These are phyloP conservation scores for Adansonia madagascariensis DNA, from an alignment of 441 rosid genomes.

Conservation along the genomic window DNA sequence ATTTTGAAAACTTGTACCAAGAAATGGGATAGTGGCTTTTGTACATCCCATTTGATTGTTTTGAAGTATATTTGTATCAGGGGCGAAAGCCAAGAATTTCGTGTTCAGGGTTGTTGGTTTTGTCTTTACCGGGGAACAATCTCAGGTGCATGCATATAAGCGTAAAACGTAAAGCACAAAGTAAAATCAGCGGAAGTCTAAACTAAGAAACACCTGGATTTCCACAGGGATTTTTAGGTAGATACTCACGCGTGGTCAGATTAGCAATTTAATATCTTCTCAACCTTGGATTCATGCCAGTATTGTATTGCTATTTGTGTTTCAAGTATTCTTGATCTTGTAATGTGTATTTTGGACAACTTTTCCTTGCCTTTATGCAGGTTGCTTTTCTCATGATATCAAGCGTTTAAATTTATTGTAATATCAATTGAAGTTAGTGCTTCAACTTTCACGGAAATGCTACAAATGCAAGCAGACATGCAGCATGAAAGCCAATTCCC, in stretches of 20 bases:
- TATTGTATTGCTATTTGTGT: too few species aligned
- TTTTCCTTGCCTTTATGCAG: slow-evolving; percentile 29
- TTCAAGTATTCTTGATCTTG: too few species aligned
- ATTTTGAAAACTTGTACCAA: neutral
- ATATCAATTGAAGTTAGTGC: neutral
- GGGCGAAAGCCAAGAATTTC: too few species aligned
- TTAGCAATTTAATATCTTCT: too few species aligned
- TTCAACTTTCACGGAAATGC: slow-evolving; percentile 35
- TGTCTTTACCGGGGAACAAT: neutral
- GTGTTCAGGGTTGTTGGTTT: neutral
- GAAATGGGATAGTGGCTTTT: neutral
- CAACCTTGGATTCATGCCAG: too few species aligned
- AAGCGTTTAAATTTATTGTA: neutral
- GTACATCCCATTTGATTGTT: neutral
- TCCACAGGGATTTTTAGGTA: too few species aligned
- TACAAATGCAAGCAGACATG: slow-evolving; percentile 49
- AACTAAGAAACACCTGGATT: too few species aligned
- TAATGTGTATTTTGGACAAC: neutral
- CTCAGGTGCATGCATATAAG: too few species aligned
- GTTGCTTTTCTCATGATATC: slow-evolving; percentile 21
- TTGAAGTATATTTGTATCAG: neutral
- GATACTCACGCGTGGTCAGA: too few species aligned
- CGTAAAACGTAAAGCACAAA: too few species aligned
- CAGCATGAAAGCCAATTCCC: slow-evolving; percentile 37
- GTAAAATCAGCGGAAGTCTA: too few species aligned